Conservation (phyloP, 2,329 filamentous ascomycete genomes). For the Aspergillus fijiensis region DNA sequence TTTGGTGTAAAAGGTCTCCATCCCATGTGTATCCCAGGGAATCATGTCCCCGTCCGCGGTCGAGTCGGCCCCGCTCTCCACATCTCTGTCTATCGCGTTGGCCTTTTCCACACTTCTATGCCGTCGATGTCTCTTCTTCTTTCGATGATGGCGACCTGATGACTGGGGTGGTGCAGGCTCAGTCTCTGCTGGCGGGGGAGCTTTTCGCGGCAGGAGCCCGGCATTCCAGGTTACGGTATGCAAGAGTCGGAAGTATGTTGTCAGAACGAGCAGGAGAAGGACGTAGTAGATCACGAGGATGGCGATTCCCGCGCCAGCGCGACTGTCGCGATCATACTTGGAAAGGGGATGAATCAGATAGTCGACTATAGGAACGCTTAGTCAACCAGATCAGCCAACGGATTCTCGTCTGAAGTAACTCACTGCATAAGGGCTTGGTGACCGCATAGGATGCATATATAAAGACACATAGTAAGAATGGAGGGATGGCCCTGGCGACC, state of each 20-base stretch:
- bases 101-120: slow-evolving; percentile 25
- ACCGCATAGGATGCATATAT: slow-evolving; percentile 71
- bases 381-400: neutral
- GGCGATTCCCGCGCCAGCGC: slow-evolving; percentile 61
- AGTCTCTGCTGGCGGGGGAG: slow-evolving; percentile 41
- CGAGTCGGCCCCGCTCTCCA: slow-evolving; percentile 28
- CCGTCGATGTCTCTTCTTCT: slow-evolving; percentile 26
- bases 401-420: slow-evolving; percentile 35
- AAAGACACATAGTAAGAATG: slow-evolving; percentile 64
- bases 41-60: slow-evolving; percentile 26
- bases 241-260: slow-evolving; percentile 70
- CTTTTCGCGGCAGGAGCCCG: slow-evolving; percentile 66
- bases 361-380: slow-evolving; percentile 54
- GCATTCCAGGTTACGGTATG: slow-evolving; percentile 67
- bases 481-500: slow-evolving; percentile 66
- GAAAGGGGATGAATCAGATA: slow-evolving; percentile 62
- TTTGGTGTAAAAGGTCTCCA: slow-evolving; percentile 76
- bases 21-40: slow-evolving; percentile 61
- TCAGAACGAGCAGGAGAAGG: slow-evolving; percentile 65
- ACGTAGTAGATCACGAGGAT: slow-evolving; percentile 73
- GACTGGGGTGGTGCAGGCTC: slow-evolving; percentile 21
- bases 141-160: slow-evolving; percentile 21
- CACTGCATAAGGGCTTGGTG: slow-evolving; percentile 67
- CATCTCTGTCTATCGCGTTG: slow-evolving; percentile 22
- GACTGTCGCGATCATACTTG: slow-evolving; percentile 39